Base-by-base conservation (phyloP, 2,329 filamentous ascomycete species). In the Sclerotinia nivalis region DNA sequence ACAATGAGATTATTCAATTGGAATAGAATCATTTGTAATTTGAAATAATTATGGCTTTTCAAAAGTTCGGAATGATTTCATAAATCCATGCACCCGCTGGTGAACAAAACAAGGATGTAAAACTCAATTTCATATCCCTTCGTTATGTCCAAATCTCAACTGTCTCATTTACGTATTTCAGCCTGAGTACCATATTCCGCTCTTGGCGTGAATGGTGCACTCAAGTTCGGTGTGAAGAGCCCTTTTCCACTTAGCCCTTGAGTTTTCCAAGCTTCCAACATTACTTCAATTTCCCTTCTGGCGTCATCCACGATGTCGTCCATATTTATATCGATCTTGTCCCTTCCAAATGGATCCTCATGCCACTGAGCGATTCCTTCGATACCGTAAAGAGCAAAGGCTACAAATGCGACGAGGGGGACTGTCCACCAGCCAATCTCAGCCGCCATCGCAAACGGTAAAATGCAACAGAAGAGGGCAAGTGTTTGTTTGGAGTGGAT, bases 311-410 rank as follows among this genome's bases (percentile, higher is more conserved):
- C 85, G 64, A 90, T 86, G 4, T 86, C 87, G 77, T 90, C 88
- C 84, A 90, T 88, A 76, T 89, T 89, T 78, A 90, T 90, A 76
- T 90, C 88, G 69, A 89, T 89, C 75, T 85, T 83, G 73, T 89
- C 88, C 69, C 88, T 88, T 2, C 88, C 88, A 76, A 90, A 90
- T 1, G 88, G 88, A 76, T 90, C 88, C 76, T 90, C 88, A 1
- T 90, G 80, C 77, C 89, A 76, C 64, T 74, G 72, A n/a, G 77
- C 77, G 59, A 78, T 87, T 4, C 83, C 84, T 15, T 87, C 88
- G 68, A 89, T 90, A 1, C 58, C 74, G 68, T 71, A 77, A 2
- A 90, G 80, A 0, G 88, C 89, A 74, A 90, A 90, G 4, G 85
- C 84, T 6, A 90, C 84, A 18, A 90, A 82, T 1, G 83, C 83